phyloP scores from a whole-genome alignment of 2,329 filamentous ascomycete genomes.

The Trichoderma polysporum region DNA sequence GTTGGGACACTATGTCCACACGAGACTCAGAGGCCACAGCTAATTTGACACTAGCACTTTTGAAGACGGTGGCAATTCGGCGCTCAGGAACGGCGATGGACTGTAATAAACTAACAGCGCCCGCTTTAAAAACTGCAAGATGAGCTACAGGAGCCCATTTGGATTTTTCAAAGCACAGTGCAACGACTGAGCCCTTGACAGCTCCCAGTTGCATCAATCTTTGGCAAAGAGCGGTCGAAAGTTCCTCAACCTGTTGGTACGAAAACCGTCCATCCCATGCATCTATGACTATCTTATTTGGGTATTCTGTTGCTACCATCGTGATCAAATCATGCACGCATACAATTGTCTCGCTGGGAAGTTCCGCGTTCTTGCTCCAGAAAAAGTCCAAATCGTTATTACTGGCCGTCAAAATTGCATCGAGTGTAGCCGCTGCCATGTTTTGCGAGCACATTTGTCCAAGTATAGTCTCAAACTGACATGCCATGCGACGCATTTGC shows the following conservation, averaged over 20 bases:
- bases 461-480: conserved; percentile 18
- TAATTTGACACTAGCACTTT: background rate
- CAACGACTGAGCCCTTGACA: conserved; percentile 6
- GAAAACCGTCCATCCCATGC: conserved; percentile 15
- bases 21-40: conserved; percentile 5
- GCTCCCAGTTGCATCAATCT: background rate
- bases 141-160: conserved; percentile 8
- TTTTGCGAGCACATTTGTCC: background rate
- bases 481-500: background rate
- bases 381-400: background rate
- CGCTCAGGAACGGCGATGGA: conserved; percentile 4
- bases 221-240: background rate
- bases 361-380: background rate
- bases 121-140: conserved; percentile 9
- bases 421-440: background rate
- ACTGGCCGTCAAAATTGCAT: background rate
- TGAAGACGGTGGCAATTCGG: background rate
- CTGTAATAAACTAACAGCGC: conserved; percentile 1
- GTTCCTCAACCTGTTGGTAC: background rate
- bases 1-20: background rate
- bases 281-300: background rate
- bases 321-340: conserved; percentile 1
- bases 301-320: background rate
- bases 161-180: conserved; percentile 13
- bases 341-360: background rate